Percentiles rank a stretch among this genome's conserved stretches.
Conservation (phyloP, 306 rosid genomes). For the Sesbania bispinosa region DNA sequence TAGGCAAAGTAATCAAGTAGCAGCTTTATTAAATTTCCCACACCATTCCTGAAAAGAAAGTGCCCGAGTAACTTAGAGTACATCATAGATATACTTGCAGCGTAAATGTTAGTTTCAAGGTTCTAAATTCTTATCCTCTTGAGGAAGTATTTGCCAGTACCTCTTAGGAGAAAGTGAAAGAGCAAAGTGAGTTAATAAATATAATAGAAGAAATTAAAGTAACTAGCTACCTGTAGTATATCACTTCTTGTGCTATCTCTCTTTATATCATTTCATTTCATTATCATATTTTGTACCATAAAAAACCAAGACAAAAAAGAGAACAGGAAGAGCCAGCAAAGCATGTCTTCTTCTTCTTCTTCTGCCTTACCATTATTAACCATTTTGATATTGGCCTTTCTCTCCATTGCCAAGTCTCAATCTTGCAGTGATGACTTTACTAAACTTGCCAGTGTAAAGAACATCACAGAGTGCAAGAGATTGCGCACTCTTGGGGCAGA, state of each 20-base stretch:
- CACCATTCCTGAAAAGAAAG: background rate
- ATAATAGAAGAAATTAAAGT: no score
- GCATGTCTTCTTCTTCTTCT: conserved; percentile 19
- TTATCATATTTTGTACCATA: background rate
- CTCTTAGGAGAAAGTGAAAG: background rate
- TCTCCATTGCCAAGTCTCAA: conserved; percentile 9
- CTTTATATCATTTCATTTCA: no score
- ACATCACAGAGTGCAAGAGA: conserved; percentile 41
- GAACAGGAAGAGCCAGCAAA: background rate
- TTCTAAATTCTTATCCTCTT: conserved; percentile 37
- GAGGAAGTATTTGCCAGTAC: conserved; percentile 12
- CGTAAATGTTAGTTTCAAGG: background rate
- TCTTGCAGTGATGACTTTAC: background rate
- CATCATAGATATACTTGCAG: background rate
- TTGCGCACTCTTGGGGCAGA: conserved; percentile 56
- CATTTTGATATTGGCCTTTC: conserved; percentile 11
- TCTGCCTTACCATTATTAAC: background rate
- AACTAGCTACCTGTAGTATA: no score
- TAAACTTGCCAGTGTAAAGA: background rate
- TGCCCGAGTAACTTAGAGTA: background rate
- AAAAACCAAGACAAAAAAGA: background rate
- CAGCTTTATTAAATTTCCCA: no score
- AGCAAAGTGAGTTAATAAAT: background rate
- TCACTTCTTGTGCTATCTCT: background rate
- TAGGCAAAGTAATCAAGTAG: no score